Evolutionary conservation across 495 filamentous ascomycete genomes (phyloP).

Genomic region (Aspergillus olivimuriae): DNA sequence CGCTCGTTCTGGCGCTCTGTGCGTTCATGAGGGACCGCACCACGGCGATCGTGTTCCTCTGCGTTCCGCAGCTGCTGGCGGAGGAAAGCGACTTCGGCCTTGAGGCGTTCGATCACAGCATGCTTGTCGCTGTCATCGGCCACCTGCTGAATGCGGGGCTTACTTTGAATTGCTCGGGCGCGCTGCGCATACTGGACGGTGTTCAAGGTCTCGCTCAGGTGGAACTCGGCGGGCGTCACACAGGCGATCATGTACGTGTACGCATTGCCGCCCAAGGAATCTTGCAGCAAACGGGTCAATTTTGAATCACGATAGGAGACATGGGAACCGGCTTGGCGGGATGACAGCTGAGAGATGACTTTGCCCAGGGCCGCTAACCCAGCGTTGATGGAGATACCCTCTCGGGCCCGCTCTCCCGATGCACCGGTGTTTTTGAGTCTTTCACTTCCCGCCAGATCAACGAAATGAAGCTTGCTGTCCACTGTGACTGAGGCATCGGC

Average conservation of each 20-base stretch:
- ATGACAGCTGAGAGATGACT: constrained; percentile 96
- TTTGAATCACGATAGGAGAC: constrained; percentile 98
- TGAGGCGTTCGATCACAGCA: constrained; percentile 86
- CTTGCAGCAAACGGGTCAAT: constrained; percentile 90
- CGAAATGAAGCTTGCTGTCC: constrained; percentile 98
- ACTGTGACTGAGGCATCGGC: constrained; percentile 71
- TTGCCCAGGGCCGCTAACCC: constrained; percentile 94
- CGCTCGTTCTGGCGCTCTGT: constrained; percentile 73
- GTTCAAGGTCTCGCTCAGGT: constrained; percentile 95
- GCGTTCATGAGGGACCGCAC: constrained; percentile 56
- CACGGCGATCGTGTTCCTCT: constrained; percentile 59
- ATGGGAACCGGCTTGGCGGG: constrained; percentile 78
- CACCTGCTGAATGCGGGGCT: constrained; percentile 88
- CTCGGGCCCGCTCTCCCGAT: constrained; percentile 88
- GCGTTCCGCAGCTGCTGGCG: constrained; percentile 81
- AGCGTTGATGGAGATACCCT: constrained; percentile 98
- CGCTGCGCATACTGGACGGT: constrained; percentile 95
- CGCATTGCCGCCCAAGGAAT: constrained; percentile 95
- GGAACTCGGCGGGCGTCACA: constrained; percentile 94
- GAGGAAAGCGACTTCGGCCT: constrained; percentile 89
- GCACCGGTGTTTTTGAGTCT: constrained; percentile 95
- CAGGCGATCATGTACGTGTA: constrained; percentile 99
- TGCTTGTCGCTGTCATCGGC: constrained; percentile 91
- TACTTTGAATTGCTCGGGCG: constrained; percentile 94
- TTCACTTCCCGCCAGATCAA: constrained; percentile 96